phyloP scores from a whole-genome alignment of 2,329 filamentous ascomycete species.

The Fusarium oligoseptatum region DNA sequence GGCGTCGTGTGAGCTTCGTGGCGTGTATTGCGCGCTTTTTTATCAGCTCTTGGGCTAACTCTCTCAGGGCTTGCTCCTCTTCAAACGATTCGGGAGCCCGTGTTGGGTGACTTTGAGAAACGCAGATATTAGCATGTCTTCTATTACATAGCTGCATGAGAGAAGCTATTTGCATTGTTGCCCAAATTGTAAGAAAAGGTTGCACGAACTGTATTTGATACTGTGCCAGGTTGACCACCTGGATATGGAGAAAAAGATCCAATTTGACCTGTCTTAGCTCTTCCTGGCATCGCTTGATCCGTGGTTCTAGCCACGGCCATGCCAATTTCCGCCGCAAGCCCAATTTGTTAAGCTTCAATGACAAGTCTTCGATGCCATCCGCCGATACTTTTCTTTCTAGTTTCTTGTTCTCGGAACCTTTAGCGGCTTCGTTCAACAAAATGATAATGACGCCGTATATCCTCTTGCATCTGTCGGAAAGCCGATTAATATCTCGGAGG shows the following conservation, averaged over 20 bases:
- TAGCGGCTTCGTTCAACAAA: background rate
- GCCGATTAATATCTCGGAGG: background rate
- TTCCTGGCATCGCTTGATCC: background rate
- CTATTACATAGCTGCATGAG: background rate
- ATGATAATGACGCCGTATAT: background rate
- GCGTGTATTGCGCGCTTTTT: background rate
- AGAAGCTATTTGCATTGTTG: background rate
- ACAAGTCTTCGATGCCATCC: background rate
- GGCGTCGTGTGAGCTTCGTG: background rate
- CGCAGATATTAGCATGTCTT: background rate
- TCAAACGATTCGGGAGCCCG: background rate
- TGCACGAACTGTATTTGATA: background rate
- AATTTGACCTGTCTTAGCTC: background rate
- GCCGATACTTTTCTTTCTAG: background rate
- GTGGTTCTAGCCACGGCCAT: constrained; percentile 1
- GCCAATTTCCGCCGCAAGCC: background rate
- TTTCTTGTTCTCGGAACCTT: background rate
- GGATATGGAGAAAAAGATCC: background rate
- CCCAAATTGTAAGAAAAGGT: background rate
- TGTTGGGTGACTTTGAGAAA: background rate
- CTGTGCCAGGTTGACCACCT: background rate
- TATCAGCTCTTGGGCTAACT: background rate
- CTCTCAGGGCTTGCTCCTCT: background rate
- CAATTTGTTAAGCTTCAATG: background rate
- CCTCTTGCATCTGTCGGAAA: background rate